A percentile compares a stretch with the other conserved stretches of the same genome.
Evolutionary conservation across 345 rosid genomes (phyloP).

Genomic region (thale cress (Arabidopsis thaliana)): DNA sequence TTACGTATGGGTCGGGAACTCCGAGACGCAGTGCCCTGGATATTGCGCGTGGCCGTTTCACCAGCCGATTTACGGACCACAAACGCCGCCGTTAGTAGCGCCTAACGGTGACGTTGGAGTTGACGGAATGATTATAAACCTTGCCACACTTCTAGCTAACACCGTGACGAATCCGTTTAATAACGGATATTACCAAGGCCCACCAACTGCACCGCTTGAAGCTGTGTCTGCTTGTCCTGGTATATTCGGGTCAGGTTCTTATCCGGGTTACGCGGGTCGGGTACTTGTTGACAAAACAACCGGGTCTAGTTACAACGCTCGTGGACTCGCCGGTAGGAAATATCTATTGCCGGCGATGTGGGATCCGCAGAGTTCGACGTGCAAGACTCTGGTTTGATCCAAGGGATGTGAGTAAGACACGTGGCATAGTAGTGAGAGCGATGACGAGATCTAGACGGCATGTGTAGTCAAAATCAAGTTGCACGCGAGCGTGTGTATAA

Average conservation of each 20-base stretch:
- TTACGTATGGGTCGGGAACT: slow-evolving; percentile 84
- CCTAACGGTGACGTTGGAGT: slow-evolving; percentile 90
- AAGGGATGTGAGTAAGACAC: slow-evolving; percentile 29
- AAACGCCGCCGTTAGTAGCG: slow-evolving; percentile 64
- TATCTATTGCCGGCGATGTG: slow-evolving; percentile 90
- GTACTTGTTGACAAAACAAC: slow-evolving; percentile 60
- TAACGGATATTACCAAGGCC: slow-evolving; percentile 74
- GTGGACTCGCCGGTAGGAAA: slow-evolving; percentile 65
- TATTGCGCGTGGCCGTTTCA: slow-evolving; percentile 95
- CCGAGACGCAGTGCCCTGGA: slow-evolving; percentile 74
- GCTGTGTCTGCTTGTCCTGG: slow-evolving; percentile 88
- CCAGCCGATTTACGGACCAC: slow-evolving; percentile 84
- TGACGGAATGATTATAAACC: slow-evolving; percentile 84
- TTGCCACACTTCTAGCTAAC: slow-evolving; percentile 79
- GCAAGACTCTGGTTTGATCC: slow-evolving; percentile 60
- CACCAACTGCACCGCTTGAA: slow-evolving; percentile 69
- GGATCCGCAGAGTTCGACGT: slow-evolving; percentile 73
- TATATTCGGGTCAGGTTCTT: slow-evolving; percentile 72
- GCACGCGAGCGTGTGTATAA: slow-evolving; percentile 35
- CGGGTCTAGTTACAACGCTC: slow-evolving; percentile 72
- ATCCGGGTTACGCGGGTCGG: slow-evolving; percentile 76
- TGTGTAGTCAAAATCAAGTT: slow-evolving; percentile 16
- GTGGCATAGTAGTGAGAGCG: slow-evolving; percentile 14
- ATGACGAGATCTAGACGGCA: slow-evolving; percentile 18
- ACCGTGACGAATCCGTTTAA: slow-evolving; percentile 85